Evolutionary conservation across 2,329 filamentous ascomycete species (phyloP).

Genomic region (Cladosporium sphaerospermum): DNA sequence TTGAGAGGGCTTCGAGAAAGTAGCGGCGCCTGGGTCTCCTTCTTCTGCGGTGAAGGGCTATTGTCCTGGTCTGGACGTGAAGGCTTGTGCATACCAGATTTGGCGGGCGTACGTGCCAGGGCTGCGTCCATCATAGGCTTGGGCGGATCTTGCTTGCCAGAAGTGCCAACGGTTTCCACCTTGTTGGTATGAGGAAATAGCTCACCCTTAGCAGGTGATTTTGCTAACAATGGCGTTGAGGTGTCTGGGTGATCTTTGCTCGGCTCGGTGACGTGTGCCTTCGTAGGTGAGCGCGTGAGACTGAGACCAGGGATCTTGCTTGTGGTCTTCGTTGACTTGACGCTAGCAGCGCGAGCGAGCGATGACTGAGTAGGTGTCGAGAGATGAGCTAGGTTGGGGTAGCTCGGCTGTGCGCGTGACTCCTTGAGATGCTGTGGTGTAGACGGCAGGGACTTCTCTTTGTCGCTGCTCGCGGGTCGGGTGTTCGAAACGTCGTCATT

Average conservation of each 20-base stretch:
- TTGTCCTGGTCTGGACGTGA: constrained; percentile 2
- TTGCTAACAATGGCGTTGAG: constrained; percentile 5
- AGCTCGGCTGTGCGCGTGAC: constrained; percentile 40
- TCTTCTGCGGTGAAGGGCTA: constrained; percentile 11
- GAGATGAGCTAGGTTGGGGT: constrained; percentile 48
- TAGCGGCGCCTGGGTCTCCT: constrained; percentile 16
- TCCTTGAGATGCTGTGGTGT: constrained; percentile 47
- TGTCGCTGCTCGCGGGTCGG: constrained; percentile 2
- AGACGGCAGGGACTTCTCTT: constrained; percentile 20
- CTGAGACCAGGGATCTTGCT: constrained; percentile 26
- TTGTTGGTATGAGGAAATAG: not conserved
- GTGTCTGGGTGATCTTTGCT: constrained; percentile 9
- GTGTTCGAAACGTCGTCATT: not conserved
- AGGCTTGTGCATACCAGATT: constrained; percentile 8
- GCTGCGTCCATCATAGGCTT: constrained; percentile 14
- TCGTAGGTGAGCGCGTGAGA: constrained; percentile 21
- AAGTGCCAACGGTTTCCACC: not conserved
- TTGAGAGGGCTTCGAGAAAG: constrained; percentile 26
- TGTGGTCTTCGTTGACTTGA: constrained; percentile 39
- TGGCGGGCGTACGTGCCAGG: constrained; percentile 24
- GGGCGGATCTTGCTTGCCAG: constrained; percentile 11
- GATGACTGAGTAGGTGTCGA: constrained; percentile 77
- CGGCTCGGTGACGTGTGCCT: constrained; percentile 12
- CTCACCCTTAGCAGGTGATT: constrained; percentile 14
- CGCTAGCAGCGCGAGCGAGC: constrained; percentile 53